Evolutionary conservation across 2,329 filamentous ascomycete genomes (phyloP), one percentile per base, ranked within the genome.

Genomic region (Colletotrichum lentis): DNA sequence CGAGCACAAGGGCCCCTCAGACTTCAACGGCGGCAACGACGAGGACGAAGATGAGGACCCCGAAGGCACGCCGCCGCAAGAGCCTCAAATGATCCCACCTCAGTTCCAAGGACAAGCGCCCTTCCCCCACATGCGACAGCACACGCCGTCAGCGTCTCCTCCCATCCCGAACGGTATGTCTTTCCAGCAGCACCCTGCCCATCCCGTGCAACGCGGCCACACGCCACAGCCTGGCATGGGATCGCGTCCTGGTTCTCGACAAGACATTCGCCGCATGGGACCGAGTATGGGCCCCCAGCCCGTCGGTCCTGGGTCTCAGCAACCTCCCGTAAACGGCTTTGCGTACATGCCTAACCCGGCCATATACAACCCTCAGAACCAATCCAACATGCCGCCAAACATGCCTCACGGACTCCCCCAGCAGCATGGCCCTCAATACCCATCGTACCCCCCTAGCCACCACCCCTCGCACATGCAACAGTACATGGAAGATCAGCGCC

Each of bases 1-100:
- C 79, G 96, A 99, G 79, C 95, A 98, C 81, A 99, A 98, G 81
- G 95, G 95, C 2, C 96, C 96, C 0, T 86, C 87, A 62, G 96
- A 99, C 80, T 99, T 97, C 80, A 92, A 91, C 76, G 93, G 93
- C 72, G 91, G 91, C 70, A 91, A 91, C 72, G 93, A 96, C 60
- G 94, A 97, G 57, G 94, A 96, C 18, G 92, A 91, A 35, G 91
- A 92, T 27, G 91, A 94, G 44, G 89, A 93, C 62, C 89, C 90
- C 67, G 90, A 91, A 37, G 90, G 85, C 67, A 92, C 91, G 7
- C 91, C 91, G 54, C 90, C 90, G 8, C 88, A 89, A 71, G 85
- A 86, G 14, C 76, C 80, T 39, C 86, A 88, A 71, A 88, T 91
- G 84, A 87, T 92, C 73, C 89, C 89, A 63, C 88, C 89, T 54